Evolutionary conservation across 2,329 filamentous ascomycete genomes (phyloP).

Genomic region (Alternaria sp.): DNA sequence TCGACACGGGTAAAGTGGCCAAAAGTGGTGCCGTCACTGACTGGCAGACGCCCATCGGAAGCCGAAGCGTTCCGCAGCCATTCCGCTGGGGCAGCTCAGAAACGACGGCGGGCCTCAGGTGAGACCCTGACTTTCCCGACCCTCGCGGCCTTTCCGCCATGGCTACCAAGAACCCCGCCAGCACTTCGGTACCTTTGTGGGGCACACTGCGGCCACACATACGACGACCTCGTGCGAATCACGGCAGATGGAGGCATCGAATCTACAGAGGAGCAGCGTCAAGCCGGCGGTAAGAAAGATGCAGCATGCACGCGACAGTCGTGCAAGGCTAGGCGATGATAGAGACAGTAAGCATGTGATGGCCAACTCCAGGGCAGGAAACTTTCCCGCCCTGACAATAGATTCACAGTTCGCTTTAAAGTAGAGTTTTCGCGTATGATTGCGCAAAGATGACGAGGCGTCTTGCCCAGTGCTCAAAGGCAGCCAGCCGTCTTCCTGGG

Average conservation of each 20-base stretch:
- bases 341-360: background rate
- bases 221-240: background rate
- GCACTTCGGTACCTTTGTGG: conserved; percentile 4
- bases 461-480: background rate
- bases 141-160: conserved; percentile 4
- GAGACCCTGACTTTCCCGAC: background rate
- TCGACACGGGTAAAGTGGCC: conserved; percentile 5
- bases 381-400: background rate
- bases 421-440: background rate
- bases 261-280: background rate
- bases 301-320: background rate
- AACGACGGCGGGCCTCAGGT: background rate
- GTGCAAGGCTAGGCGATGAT: background rate
- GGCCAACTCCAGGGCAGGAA: background rate
- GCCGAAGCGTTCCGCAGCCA: conserved; percentile 12
- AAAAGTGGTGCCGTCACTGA: conserved; percentile 36
- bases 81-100: conserved; percentile 8
- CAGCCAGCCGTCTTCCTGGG: background rate
- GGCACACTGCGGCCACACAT: background rate
- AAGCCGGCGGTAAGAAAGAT: background rate
- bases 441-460: background rate
- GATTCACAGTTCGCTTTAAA: background rate
- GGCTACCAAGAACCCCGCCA: conserved; percentile 3
- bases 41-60: conserved; percentile 10
- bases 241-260: background rate